These are phyloP conservation scores for Colletotrichum abscissum DNA, from an alignment of 2,329 filamentous ascomycete genomes.

Conservation along the genomic window DNA sequence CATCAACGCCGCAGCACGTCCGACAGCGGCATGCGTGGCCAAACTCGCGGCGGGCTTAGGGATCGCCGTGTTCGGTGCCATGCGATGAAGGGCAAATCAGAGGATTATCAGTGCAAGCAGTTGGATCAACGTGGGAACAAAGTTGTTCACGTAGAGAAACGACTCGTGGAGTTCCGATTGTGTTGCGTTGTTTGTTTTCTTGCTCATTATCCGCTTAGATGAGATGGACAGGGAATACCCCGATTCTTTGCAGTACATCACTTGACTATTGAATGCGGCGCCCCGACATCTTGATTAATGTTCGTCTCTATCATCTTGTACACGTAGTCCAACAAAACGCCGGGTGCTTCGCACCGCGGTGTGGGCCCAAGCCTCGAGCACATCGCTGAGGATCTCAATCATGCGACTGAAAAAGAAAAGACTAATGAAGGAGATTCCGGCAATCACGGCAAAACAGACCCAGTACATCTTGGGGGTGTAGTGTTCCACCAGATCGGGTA, in stretches of 20 bases:
- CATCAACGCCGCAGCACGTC: constrained; percentile 30
- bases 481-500: constrained; percentile 63
- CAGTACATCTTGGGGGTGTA: constrained; percentile 75
- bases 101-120: neutral
- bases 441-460: constrained; percentile 73
- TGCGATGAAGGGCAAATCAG: constrained; percentile 14
- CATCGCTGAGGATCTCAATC: constrained; percentile 58
- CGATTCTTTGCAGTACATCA: neutral
- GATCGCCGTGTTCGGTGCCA: constrained; percentile 25
- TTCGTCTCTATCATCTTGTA: constrained; percentile 12
- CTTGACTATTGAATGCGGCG: neutral
- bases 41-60: constrained; percentile 35
- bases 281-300: neutral
- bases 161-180: neutral
- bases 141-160: neutral
- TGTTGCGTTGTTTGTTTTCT: neutral
- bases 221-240: neutral
- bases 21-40: constrained; percentile 26
- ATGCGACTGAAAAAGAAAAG: constrained; percentile 65
- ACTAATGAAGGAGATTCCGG: constrained; percentile 67
- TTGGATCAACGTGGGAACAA: neutral
- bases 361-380: constrained; percentile 50
- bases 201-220: neutral
- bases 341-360: neutral
- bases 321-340: neutral